Percentiles rank a stretch among this genome's conserved stretches.
Conservation (phyloP, 768 basidiomycete genomes). For the Steccherinum ochraceum region DNA sequence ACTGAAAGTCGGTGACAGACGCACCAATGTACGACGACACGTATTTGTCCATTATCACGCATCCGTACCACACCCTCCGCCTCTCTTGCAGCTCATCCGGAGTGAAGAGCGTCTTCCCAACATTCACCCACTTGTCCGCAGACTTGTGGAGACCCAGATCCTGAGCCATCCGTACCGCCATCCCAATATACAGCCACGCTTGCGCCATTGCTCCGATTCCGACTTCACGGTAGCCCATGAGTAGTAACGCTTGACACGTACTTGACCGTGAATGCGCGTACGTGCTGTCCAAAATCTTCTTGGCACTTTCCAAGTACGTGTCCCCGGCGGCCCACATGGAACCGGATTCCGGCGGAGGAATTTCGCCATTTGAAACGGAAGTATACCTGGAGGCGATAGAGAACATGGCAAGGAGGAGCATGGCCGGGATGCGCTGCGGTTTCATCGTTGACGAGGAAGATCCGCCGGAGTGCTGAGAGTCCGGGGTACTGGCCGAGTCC, state of each 20-base stretch:
- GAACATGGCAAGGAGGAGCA: constrained; percentile 80
- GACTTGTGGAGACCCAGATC: constrained; percentile 79
- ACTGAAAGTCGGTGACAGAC: constrained; percentile 17
- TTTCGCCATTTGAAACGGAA: constrained; percentile 18
- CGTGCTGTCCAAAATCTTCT: constrained; percentile 54
- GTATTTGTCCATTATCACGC: constrained; percentile 75
- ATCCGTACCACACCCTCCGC: constrained; percentile 72
- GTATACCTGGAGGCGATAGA: constrained; percentile 75
- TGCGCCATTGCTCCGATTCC: constrained; percentile 88
- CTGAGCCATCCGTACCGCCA: constrained; percentile 91
- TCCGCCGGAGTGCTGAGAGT: constrained; percentile 15
- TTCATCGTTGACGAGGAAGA: constrained; percentile 29
- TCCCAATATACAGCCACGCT: constrained; percentile 81
- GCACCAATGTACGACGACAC: constrained; percentile 71
- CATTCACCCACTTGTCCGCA: constrained; percentile 70
- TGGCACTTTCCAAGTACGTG: constrained; percentile 61
- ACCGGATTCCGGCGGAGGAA: constrained; percentile 34
- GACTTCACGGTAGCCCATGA: constrained; percentile 80
- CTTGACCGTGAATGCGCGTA: constrained; percentile 69
- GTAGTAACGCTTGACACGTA: constrained; percentile 73
- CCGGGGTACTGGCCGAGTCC: constrained; percentile 24
- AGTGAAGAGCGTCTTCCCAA: constrained; percentile 49
- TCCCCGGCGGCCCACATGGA: constrained; percentile 85
- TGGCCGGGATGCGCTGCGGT: constrained; percentile 45
- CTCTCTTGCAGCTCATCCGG: constrained; percentile 62